Conservation (phyloP, 305 asterid genomes). For the Fraxinus greggii region DNA sequence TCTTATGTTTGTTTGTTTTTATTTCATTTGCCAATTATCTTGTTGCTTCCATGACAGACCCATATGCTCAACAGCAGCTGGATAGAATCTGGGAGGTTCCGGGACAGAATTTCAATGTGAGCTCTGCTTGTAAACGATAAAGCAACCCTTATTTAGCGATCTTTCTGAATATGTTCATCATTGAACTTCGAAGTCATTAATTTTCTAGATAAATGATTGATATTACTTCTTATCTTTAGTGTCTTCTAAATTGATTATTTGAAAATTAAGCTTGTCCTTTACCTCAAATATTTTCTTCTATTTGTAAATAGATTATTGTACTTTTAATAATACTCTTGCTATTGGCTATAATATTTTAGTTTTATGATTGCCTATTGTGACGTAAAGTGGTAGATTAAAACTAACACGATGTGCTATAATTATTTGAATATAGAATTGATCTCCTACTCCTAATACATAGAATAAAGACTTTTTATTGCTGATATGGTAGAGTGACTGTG, state of each 20-base stretch:
- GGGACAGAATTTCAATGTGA: no score
- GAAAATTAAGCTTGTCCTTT: background rate
- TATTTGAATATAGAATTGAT: no score
- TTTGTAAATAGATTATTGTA: background rate
- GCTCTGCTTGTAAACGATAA: slow-evolving; percentile 3
- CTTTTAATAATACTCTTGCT: background rate
- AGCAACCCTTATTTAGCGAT: slow-evolving; percentile 18
- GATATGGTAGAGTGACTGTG: no score
- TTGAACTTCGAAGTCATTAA: background rate
- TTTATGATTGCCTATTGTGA: background rate
- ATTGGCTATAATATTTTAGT: background rate
- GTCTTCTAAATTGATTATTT: background rate
- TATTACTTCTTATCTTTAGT: background rate
- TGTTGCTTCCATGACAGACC: no score
- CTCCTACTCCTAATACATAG: no score
- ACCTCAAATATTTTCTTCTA: background rate
- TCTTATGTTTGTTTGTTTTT: background rate
- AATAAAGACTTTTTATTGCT: no score
- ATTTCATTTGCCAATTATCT: no score
- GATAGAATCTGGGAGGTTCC: no score
- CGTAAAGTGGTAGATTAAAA: background rate
- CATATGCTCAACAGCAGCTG: no score
- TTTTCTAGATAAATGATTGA: background rate
- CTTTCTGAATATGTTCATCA: background rate
- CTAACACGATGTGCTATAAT: background rate